Conservation (phyloP, 106 monocot species). For the Gastrodia elata region DNA sequence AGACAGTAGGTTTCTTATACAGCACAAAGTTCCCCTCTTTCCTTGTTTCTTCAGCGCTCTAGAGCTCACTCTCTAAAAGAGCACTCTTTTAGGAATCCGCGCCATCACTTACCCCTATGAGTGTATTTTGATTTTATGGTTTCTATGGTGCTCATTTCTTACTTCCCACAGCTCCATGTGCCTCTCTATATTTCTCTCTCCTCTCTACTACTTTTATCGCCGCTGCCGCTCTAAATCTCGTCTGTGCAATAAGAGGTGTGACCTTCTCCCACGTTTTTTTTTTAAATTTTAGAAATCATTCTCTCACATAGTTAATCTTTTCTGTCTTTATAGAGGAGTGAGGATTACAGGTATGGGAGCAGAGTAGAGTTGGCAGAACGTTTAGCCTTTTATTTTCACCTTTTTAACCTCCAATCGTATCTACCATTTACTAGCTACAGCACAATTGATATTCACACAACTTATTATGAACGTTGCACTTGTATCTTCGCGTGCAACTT, state of each 20-base stretch:
- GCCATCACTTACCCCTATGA: not conserved
- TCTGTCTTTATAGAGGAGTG: conserved; percentile 1
- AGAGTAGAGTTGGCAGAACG: conserved; percentile 7
- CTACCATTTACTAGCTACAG: not conserved
- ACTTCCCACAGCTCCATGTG: conserved; percentile 4
- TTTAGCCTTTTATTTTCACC: not conserved
- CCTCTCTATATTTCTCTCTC: not conserved
- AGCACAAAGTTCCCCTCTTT: not conserved
- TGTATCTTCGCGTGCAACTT: not conserved
- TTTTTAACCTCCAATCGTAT: not conserved
- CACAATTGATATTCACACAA: not conserved
- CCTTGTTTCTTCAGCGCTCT: not conserved
- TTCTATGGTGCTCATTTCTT: not conserved
- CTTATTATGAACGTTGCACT: not conserved
- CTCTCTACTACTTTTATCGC: not conserved
- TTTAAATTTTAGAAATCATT: too few species aligned
- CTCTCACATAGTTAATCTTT: not conserved
- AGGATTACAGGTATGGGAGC: conserved; percentile 6
- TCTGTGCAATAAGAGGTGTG: not conserved
- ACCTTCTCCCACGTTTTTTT: too few species aligned
- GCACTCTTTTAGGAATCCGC: not conserved
- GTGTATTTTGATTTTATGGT: not conserved
- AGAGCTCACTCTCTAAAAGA: not conserved
- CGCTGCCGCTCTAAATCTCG: not conserved
- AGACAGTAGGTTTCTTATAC: not conserved